These are phyloP conservation scores for Tetrapisispora fleetii DNA, from an alignment of 805 yeast species.

Conservation along the genomic window DNA sequence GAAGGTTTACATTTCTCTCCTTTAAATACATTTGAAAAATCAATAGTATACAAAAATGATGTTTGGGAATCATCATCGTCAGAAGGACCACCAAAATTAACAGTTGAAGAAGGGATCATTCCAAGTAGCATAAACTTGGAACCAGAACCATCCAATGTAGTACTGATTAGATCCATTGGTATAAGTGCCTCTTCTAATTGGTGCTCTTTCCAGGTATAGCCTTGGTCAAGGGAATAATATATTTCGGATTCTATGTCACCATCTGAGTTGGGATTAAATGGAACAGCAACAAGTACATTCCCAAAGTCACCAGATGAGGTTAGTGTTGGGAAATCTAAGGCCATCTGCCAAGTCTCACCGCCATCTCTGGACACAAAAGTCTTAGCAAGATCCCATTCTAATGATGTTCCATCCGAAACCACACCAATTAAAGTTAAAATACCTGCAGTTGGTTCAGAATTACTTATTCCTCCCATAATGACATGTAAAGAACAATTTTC, in stretches of 20 bases:
- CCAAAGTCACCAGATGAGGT: constrained; percentile 72
- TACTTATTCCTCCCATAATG: constrained; percentile 28
- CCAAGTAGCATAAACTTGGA: constrained; percentile 47
- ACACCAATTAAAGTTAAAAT: constrained; percentile 23
- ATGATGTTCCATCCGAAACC: constrained; percentile 9
- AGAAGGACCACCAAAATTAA: too few relatives aligned
- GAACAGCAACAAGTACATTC: constrained; percentile 56
- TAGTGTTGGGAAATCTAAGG: constrained; percentile 41
- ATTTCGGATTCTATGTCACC: constrained; percentile 30
- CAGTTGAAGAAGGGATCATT: not conserved
- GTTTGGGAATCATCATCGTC: constrained; percentile 1
- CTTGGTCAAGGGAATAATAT: constrained; percentile 62
- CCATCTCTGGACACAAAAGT: constrained; percentile 69
- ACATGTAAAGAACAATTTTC: constrained; percentile 43
- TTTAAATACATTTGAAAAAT: constrained; percentile 47
- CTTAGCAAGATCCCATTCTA: constrained; percentile 11
- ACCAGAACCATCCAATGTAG: constrained; percentile 66
- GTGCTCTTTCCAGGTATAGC: constrained; percentile 48
- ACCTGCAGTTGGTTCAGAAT: constrained; percentile 48
- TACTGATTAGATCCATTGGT: constrained; percentile 35
- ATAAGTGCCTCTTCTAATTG: constrained; percentile 37
- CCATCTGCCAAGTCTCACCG: constrained; percentile 60
- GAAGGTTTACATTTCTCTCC: constrained; percentile 33
- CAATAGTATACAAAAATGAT: constrained; percentile 30
- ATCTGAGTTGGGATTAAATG: constrained; percentile 30